Evolutionary conservation across 352 stramenopile genomes (phyloP).

Genomic region (Plasmopara halstedii): DNA sequence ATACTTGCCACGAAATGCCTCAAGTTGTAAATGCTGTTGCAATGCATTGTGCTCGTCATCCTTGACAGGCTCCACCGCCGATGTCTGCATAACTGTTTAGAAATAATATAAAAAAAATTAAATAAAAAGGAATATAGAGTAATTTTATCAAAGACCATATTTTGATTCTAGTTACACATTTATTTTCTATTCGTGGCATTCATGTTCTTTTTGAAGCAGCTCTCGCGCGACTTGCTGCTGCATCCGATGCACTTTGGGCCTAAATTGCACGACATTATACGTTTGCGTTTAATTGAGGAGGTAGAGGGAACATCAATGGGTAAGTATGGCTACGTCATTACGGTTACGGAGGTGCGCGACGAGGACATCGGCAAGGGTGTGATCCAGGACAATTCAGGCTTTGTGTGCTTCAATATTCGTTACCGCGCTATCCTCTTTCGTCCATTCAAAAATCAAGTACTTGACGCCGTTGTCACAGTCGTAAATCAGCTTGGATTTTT

Average conservation of each 20-base stretch:
- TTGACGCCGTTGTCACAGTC: slow-evolving; percentile 95
- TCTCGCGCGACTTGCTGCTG: slow-evolving; percentile 90
- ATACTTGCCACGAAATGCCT: slow-evolving; percentile 60
- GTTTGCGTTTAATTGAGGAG: slow-evolving; percentile 93
- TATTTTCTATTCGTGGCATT: neutral
- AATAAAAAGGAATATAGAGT: neutral
- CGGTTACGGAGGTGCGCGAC: slow-evolving; percentile 94
- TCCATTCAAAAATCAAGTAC: slow-evolving; percentile 96
- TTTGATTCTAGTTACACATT: no score
- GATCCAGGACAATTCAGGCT: slow-evolving; percentile 97
- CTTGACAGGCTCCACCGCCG: slow-evolving; percentile 17
- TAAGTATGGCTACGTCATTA: slow-evolving; percentile 96
- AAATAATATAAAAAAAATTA: neutral
- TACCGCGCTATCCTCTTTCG: slow-evolving; percentile 95
- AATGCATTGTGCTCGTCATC: slow-evolving; percentile 53
- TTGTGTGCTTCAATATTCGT: slow-evolving; percentile 94
- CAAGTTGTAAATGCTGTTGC: slow-evolving; percentile 69
- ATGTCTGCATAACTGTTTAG: neutral
- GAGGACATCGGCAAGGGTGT: slow-evolving; percentile 95
- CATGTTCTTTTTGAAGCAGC: slow-evolving; percentile 87
- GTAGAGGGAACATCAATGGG: slow-evolving; percentile 94
- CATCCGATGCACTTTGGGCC: slow-evolving; percentile 94
- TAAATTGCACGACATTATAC: slow-evolving; percentile 94
- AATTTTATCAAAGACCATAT: no score
- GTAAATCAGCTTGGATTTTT: slow-evolving; percentile 97